These are phyloP conservation scores for Sordariomycetes sp. DNA, from an alignment of 2,329 filamentous ascomycete genomes.

Conservation along the genomic window DNA sequence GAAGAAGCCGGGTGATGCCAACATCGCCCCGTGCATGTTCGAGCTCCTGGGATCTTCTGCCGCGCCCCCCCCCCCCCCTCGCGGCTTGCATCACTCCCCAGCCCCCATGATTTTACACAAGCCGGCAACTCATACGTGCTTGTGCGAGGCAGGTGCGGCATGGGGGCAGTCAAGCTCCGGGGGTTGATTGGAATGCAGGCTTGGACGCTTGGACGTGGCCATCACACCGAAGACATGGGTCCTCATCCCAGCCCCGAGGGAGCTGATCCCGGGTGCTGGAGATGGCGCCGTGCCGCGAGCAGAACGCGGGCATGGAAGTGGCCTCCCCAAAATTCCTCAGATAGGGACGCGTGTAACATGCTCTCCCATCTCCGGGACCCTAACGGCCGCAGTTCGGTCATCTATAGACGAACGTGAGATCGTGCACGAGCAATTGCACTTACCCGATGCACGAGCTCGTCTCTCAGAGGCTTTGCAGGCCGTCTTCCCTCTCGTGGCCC, in stretches of 20 bases:
- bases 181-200: not conserved
- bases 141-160: not conserved
- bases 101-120: not conserved
- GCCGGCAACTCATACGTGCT: not conserved
- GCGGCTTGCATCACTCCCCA: not conserved
- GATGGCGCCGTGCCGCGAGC: too few species aligned
- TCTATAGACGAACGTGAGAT: not conserved
- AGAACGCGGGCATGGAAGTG: too few species aligned
- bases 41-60: too few species aligned
- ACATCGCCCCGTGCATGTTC: not conserved
- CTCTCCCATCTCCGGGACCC: not conserved
- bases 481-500: not conserved
- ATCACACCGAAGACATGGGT: not conserved
- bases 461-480: not conserved
- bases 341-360: not conserved
- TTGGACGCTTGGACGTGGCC: not conserved
- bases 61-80: not conserved
- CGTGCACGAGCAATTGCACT: not conserved
- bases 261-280: not conserved
- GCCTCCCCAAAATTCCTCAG: not conserved
- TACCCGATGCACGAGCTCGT: not conserved
- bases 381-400: not conserved
- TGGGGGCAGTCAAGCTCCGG: not conserved
- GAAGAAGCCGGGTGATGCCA: not conserved
- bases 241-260: not conserved